phyloP scores from a whole-genome alignment of 208 protist species.

The Phytomonas francai region DNA sequence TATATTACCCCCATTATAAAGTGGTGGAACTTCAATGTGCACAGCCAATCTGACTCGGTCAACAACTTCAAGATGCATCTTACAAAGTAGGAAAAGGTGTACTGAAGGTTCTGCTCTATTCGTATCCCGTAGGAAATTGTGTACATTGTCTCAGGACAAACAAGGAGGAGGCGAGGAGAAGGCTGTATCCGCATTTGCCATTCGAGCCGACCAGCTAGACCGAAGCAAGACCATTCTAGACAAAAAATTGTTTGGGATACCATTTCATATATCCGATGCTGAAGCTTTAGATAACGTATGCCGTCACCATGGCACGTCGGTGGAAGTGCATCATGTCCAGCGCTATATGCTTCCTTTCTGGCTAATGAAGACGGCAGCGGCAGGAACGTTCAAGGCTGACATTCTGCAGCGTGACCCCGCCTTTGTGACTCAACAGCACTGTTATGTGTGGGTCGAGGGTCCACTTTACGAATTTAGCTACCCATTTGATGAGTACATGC shows the following conservation, averaged over 20 bases:
- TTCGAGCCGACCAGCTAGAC: constrained; percentile 58
- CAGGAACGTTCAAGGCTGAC: constrained; percentile 68
- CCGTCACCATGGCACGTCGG: constrained; percentile 54
- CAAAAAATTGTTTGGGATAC: constrained; percentile 69
- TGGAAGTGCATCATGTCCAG: constrained; percentile 59
- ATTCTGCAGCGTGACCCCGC: constrained; percentile 72
- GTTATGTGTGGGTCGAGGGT: constrained; percentile 74
- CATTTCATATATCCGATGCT: constrained; percentile 70
- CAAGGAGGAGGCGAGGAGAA: constrained; percentile 12
- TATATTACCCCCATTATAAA: background rate
- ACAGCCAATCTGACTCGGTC: background rate
- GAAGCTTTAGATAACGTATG: constrained; percentile 74
- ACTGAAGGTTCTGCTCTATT: background rate
- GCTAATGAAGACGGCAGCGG: constrained; percentile 56
- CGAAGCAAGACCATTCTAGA: constrained; percentile 50
- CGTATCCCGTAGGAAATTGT: constrained; percentile 25
- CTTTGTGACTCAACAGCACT: constrained; percentile 70
- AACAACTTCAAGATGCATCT: background rate
- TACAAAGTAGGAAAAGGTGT: background rate
- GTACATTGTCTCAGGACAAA: constrained; percentile 57
- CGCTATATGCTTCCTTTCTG: constrained; percentile 85
- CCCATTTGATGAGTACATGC: constrained; percentile 77
- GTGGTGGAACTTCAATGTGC: background rate
- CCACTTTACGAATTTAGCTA: constrained; percentile 84
- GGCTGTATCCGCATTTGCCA: constrained; percentile 47